Conservation (phyloP, 306 rosid genomes). For the Prunus kanzakura region DNA sequence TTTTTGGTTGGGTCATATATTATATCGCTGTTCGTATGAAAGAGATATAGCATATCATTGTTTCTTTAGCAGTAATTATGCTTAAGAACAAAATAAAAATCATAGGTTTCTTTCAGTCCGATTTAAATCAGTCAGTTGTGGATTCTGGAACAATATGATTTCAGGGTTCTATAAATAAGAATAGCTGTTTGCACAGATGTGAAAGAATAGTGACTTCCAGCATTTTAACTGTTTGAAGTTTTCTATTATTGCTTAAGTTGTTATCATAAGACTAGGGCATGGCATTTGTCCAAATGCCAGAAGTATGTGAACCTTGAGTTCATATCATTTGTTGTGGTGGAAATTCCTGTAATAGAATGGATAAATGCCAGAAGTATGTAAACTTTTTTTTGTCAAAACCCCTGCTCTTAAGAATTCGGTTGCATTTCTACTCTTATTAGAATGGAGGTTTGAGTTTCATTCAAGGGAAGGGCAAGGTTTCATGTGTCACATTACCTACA, state of each 20-base stretch:
- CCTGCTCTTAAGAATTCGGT: background rate
- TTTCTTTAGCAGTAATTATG: no score
- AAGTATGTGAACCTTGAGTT: background rate
- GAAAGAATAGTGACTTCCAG: background rate
- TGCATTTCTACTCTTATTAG: background rate
- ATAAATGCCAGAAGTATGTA: background rate
- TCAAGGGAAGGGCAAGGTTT: background rate
- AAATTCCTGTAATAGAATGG: background rate
- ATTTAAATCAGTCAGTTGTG: no score
- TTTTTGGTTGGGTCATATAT: no score
- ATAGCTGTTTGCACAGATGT: background rate
- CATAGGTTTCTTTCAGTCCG: no score
- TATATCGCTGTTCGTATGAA: no score
- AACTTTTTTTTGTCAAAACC: background rate
- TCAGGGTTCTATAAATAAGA: no score
- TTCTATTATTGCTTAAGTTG: background rate
- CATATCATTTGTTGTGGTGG: background rate
- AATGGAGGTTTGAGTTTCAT: background rate
- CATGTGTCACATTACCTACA: no score
- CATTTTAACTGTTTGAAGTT: background rate
- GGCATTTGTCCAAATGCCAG: background rate
- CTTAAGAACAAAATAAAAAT: no score
- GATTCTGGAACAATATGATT: no score
- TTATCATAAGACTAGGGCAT: background rate
- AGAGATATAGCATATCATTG: no score